A percentile compares a stretch with the other conserved stretches of the same genome.
Conservation (phyloP, 2,329 filamentous ascomycete genomes). For the Colletotrichum trifolii region DNA sequence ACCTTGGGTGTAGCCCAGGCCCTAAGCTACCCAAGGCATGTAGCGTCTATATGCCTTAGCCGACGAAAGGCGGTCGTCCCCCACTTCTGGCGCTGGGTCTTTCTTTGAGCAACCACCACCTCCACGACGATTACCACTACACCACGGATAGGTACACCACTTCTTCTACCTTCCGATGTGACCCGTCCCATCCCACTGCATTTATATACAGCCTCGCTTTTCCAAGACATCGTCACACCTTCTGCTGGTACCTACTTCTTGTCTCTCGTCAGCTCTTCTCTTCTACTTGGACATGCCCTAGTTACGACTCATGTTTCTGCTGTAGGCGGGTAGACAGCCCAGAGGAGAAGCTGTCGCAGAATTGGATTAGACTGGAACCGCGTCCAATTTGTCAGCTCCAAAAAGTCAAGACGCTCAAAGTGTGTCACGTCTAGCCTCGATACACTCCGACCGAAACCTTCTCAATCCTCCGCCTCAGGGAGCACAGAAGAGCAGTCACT, state of each 20-base stretch:
- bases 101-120: too few relatives aligned
- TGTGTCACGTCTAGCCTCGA: conserved; percentile 23
- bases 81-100: too few relatives aligned
- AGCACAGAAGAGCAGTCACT: neutral
- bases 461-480: conserved; percentile 4
- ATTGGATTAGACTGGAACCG: neutral
- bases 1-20: too few relatives aligned
- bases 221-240: neutral
- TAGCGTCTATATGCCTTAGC: too few relatives aligned
- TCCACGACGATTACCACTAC: too few relatives aligned
- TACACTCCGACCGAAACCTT: conserved; percentile 17
- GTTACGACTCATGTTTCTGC: conserved; percentile 19
- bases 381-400: conserved; percentile 28
- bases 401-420: neutral
- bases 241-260: neutral
- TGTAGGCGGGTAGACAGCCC: conserved; percentile 4
- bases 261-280: neutral
- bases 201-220: too few relatives aligned
- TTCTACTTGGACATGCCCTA: conserved; percentile 9
- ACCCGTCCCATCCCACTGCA: too few relatives aligned
- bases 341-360: conserved; percentile 15
- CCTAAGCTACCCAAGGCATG: too few relatives aligned
- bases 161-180: too few relatives aligned
- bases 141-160: too few relatives aligned
- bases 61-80: too few relatives aligned